Conservation (phyloP, 2,329 filamentous ascomycete species). For the Phoma sp. region DNA sequence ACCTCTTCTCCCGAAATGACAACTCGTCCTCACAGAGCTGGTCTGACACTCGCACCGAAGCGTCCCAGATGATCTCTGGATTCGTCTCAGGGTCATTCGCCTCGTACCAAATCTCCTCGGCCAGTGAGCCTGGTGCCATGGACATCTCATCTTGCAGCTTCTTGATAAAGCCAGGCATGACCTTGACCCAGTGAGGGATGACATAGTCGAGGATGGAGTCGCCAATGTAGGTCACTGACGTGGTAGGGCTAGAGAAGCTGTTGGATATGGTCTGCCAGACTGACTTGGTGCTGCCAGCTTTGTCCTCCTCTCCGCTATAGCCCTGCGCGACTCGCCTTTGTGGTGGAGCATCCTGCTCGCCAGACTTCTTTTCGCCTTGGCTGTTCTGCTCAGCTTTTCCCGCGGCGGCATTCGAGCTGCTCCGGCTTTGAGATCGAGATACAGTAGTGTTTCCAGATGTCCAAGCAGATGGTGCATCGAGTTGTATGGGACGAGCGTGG, state of each 20-base stretch:
- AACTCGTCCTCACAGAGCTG: constrained; percentile 86
- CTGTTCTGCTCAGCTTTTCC: constrained; percentile 27
- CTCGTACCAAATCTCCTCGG: constrained; percentile 92
- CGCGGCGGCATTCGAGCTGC: constrained; percentile 24
- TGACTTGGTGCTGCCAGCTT: constrained; percentile 27
- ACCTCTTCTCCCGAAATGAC: constrained; percentile 73
- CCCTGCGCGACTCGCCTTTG: constrained; percentile 41
- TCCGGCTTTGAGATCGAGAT: constrained; percentile 19
- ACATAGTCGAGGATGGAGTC: constrained; percentile 72
- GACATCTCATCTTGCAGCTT: constrained; percentile 90
- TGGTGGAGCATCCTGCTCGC: constrained; percentile 44
- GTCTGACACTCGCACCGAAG: constrained; percentile 80
- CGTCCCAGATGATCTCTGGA: constrained; percentile 85
- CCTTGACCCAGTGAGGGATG: constrained; percentile 81
- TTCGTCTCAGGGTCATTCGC: constrained; percentile 84
- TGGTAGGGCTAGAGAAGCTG: constrained; percentile 38
- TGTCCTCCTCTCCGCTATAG: constrained; percentile 30
- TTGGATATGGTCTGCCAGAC: constrained; percentile 45
- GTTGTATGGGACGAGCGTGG: constrained; percentile 32
- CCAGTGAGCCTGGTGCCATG: constrained; percentile 84
- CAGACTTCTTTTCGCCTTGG: constrained; percentile 24
- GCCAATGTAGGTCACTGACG: constrained; percentile 49
- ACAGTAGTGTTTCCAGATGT: constrained; percentile 26
- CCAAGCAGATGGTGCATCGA: constrained; percentile 38
- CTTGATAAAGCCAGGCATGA: constrained; percentile 76